Evolutionary conservation across 2,329 filamentous ascomycete genomes (phyloP).

Genomic region (Aureobasidium vineae): DNA sequence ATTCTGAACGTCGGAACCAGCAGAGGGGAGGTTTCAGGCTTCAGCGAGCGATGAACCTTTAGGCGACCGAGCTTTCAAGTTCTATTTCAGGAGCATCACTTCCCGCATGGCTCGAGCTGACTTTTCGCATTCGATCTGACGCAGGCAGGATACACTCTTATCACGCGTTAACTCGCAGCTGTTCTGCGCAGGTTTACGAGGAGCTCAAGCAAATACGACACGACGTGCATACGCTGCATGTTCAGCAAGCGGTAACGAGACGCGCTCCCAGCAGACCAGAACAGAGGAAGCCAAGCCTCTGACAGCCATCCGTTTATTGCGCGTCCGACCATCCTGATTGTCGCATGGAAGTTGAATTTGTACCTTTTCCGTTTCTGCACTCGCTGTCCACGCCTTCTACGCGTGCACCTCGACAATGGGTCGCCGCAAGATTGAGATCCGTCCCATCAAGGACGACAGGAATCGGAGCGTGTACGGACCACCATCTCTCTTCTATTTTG

Average conservation of each 20-base stretch:
- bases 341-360: constrained; percentile 10
- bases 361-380: background rate
- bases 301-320: constrained; percentile 1
- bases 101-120: constrained; percentile 11
- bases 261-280: background rate
- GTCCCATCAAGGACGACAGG: constrained; percentile 97
- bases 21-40: too few relatives aligned
- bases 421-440: constrained; percentile 99
- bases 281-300: background rate
- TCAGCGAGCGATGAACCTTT: background rate
- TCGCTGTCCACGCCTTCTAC: background rate
- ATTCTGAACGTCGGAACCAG: too few relatives aligned
- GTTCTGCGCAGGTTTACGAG: background rate
- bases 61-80: background rate
- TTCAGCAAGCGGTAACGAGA: constrained; percentile 12
- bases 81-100: constrained; percentile 14
- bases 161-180: constrained; percentile 15
- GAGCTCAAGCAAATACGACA: constrained; percentile 9
- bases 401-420: constrained; percentile 62
- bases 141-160: constrained; percentile 16
- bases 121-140: constrained; percentile 21
- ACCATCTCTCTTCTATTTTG: constrained; percentile 6
- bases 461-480: constrained; percentile 74
- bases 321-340: background rate
- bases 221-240: constrained; percentile 1